Evolutionary conservation across 2,329 filamentous ascomycete genomes (phyloP), one percentile per base, ranked within the genome.

Genomic region (Diaporthe destruens): DNA sequence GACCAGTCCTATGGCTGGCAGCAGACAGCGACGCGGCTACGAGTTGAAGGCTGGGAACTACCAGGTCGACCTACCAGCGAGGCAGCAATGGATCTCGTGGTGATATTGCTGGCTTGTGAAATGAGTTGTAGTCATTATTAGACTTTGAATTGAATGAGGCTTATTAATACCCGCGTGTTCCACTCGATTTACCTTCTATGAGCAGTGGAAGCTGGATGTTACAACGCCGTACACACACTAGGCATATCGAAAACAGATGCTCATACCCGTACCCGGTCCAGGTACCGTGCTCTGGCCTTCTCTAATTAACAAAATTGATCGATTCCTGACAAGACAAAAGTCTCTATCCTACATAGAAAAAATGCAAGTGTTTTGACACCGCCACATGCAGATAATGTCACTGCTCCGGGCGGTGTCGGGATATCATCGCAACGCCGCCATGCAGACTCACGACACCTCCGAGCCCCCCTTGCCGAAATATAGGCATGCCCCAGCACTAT

Each of bases 401-500:
- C 51, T 51, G 29, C 69, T 42, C 63, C 36, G 57, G 56, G 66
- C 54, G 54, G 63, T 72, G 69, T 74, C 72, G 72, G 72, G 72
- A 72, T 74, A 74, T 74, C 72, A 72, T 72, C 65, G 70, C 72
- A 74, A 74, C 66, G 72, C 72, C 66, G 54, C 72, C 56, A 66
- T 53, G 53, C 34, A 69, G 34, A 54, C 32, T 53, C 44, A 44
- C 32, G 32, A 54, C 47, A 39, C 47, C 56, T 63, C 47, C 47
- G 20, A 47, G 25, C 20, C n/a, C 47, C 25, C n/a, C 16, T 29
- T 42, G 4, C 42, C 34, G 16, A 29, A 18, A 32, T n/a, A 11
- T 14, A 51, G 56, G 44, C 32, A 69, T 42, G 16, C 25, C 14
- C 20, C 47, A 44, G 29, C 36, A 47, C 49, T 36, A 2, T 23